phyloP scores from a whole-genome alignment of 2,329 filamentous ascomycete genomes.

The Ascochyta lentis region DNA sequence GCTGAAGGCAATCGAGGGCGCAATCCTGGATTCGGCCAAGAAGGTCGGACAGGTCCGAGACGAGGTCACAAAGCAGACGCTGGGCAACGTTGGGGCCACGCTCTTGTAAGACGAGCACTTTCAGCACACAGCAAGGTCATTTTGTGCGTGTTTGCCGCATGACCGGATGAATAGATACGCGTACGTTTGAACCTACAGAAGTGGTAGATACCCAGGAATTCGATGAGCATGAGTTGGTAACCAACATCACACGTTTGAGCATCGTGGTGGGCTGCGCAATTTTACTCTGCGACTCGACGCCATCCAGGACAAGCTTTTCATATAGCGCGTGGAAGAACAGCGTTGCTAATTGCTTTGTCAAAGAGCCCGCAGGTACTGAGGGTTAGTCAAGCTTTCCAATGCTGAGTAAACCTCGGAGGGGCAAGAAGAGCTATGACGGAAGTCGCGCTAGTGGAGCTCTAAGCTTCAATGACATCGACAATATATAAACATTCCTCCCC shows the following conservation, averaged over 20 bases:
- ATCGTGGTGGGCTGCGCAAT: too few relatives aligned
- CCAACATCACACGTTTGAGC: background rate
- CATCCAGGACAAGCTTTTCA: background rate
- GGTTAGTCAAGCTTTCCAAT: constrained; percentile 40
- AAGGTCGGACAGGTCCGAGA: constrained; percentile 57
- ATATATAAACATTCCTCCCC: constrained; percentile 23
- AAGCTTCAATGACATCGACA: constrained; percentile 29
- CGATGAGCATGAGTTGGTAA: background rate
- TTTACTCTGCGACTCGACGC: too few relatives aligned
- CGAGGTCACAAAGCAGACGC: constrained; percentile 53
- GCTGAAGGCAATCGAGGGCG: constrained; percentile 57
- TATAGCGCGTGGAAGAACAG: background rate
- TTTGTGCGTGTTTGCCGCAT: background rate
- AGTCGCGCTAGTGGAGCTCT: constrained; percentile 17
- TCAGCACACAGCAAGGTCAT: background rate
- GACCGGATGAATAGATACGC: background rate
- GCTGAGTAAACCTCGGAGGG: constrained; percentile 37
- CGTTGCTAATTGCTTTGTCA: constrained; percentile 14
- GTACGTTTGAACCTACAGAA: constrained; percentile 1
- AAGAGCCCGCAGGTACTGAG: background rate
- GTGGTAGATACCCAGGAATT: constrained; percentile 24
- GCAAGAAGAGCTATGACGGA: constrained; percentile 31
- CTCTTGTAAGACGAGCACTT: constrained; percentile 25
- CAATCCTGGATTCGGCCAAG: constrained; percentile 56
- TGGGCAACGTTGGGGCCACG: constrained; percentile 44